Percentiles rank a stretch among this genome's conserved stretches.
These are phyloP conservation scores for Omphalea diandra DNA, from an alignment of 441 rosid species.

Conservation along the genomic window DNA sequence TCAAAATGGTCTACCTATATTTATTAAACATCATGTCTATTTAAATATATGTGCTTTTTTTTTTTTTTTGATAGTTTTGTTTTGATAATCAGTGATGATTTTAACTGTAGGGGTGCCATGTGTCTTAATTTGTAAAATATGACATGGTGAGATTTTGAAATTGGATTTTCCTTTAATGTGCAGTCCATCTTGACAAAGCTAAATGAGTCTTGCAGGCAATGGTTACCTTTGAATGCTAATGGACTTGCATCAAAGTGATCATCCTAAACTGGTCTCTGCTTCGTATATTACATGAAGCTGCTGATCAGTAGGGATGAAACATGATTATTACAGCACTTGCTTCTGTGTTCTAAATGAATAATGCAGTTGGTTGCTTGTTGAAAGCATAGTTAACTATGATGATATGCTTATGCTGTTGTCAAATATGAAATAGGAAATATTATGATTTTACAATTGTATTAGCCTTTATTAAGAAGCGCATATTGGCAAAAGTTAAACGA, in stretches of 20 bases:
- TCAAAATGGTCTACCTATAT: no score
- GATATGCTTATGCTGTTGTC: no score
- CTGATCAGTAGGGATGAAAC: conserved; percentile 34
- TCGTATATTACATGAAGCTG: conserved; percentile 23
- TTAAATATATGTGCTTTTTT: no score
- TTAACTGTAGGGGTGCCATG: background rate
- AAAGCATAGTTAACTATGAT: no score
- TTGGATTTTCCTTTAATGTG: background rate
- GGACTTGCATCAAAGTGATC: conserved; percentile 36
- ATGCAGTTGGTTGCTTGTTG: background rate
- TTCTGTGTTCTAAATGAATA: background rate
- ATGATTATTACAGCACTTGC: background rate
- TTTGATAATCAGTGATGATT: background rate
- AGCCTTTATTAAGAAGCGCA: no score
- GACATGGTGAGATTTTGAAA: no score
- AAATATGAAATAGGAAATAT: no score
- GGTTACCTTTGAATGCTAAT: conserved; percentile 62
- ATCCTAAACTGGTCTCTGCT: conserved; percentile 26
- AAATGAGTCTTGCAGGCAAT: conserved; percentile 26
- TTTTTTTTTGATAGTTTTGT: no score
- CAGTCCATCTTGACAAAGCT: conserved; percentile 45
- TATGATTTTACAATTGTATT: no score
- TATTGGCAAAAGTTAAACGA: no score
- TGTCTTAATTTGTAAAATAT: background rate
- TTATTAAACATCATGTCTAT: no score